A percentile compares a stretch with the other conserved stretches of the same genome.
These are phyloP conservation scores for Globisporangium recalcitrans DNA, from an alignment of 352 stramenopile species.

Conservation along the genomic window DNA sequence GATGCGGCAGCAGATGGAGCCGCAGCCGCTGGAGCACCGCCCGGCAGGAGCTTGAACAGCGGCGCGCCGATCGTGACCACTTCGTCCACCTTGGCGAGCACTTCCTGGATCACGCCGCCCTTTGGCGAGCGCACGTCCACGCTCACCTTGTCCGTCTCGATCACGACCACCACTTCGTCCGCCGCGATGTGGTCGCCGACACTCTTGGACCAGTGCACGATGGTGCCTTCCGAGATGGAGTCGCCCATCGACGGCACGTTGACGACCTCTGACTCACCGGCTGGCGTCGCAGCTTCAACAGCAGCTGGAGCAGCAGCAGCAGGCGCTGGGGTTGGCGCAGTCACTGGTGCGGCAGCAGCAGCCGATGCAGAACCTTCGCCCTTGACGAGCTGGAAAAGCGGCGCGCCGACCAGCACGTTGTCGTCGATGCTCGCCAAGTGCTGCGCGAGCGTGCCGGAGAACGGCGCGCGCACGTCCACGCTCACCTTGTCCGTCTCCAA, in stretches of 20 bases:
- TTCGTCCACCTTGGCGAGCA: slow-evolving; percentile 92
- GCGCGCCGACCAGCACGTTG: slow-evolving; percentile 95
- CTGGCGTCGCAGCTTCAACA: not conserved
- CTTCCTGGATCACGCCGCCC: slow-evolving; percentile 85
- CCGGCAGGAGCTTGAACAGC: slow-evolving; percentile 88
- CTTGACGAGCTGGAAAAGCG: slow-evolving; percentile 83
- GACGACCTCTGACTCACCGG: slow-evolving; percentile 44
- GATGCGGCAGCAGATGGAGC: slow-evolving; percentile 16
- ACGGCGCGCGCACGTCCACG: slow-evolving; percentile 88
- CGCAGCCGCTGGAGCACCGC: slow-evolving; percentile 36
- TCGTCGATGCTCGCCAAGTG: slow-evolving; percentile 90
- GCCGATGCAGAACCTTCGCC: slow-evolving; percentile 13
- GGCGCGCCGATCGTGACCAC: slow-evolving; percentile 92
- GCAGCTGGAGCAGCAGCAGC: slow-evolving; percentile 12
- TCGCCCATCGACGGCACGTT: slow-evolving; percentile 88
- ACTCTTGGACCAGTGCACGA: slow-evolving; percentile 93
- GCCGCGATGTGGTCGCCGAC: slow-evolving; percentile 88
- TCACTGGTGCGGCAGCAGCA: slow-evolving; percentile 13
- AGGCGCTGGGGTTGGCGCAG: slow-evolving; percentile 9
- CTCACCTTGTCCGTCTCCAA: slow-evolving; percentile 98
- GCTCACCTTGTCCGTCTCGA: slow-evolving; percentile 96
- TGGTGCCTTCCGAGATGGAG: slow-evolving; percentile 97
- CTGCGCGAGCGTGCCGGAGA: slow-evolving; percentile 91
- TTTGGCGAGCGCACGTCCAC: slow-evolving; percentile 88
- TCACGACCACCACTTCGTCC: slow-evolving; percentile 94